Percentiles rank a stretch among this genome's conserved stretches.
phyloP scores from a whole-genome alignment of 805 yeast species.

The Nakazawaea holstii region DNA sequence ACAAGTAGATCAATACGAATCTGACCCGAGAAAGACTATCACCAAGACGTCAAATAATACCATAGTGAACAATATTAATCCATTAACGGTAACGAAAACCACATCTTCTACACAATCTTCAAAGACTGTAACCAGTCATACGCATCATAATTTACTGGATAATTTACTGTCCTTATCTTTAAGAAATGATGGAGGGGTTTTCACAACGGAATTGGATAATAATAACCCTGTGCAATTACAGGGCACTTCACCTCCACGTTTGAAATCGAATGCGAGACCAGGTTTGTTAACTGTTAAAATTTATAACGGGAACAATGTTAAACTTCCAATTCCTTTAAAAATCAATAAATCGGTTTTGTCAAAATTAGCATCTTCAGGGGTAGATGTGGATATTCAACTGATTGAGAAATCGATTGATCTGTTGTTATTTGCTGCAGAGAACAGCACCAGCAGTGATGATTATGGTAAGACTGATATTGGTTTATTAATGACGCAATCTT shows the following conservation, averaged over 20 bases:
- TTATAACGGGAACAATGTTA: conserved; percentile 62
- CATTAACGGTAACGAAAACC: conserved; percentile 3
- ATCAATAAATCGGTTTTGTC: conserved; percentile 58
- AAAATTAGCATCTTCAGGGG: conserved; percentile 60
- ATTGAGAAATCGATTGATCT: conserved; percentile 27
- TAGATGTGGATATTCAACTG: conserved; percentile 27
- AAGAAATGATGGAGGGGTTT: conserved; percentile 1
- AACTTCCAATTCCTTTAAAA: conserved; percentile 65
- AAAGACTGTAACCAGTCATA: conserved; percentile 7
- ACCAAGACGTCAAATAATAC: conserved; percentile 5
- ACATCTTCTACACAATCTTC: conserved; percentile 9
- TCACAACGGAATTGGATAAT: conserved; percentile 8
- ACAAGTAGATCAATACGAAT: conserved; percentile 1
- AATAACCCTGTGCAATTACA: conserved; percentile 9
- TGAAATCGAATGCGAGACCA: conserved; percentile 31
- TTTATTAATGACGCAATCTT: conserved; percentile 17
- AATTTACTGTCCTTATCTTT: conserved; percentile 4
- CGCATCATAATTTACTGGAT: neutral
- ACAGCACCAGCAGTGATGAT: conserved; percentile 1
- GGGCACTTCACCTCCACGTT: neutral
- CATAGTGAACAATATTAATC: neutral
- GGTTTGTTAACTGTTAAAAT: conserved; percentile 77
- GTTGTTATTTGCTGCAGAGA: conserved; percentile 13
- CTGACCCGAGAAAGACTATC: conserved; percentile 3
- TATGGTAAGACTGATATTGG: conserved; percentile 14